These are phyloP conservation scores for Clonostachys rosea DNA, from an alignment of 2,329 filamentous ascomycete genomes.

Conservation along the genomic window DNA sequence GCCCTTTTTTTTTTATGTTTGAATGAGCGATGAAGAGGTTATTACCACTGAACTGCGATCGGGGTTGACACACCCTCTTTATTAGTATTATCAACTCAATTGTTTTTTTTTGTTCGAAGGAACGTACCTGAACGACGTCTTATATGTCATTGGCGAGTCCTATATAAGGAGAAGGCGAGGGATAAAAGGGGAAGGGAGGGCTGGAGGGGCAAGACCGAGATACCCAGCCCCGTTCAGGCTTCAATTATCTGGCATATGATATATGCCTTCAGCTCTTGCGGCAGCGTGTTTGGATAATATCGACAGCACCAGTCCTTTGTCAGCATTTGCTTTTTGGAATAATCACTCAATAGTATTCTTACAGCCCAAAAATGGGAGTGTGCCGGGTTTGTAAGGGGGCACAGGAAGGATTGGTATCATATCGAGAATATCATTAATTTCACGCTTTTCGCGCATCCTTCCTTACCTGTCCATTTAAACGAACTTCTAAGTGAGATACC, in stretches of 20 bases:
- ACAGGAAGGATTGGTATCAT: too few species aligned
- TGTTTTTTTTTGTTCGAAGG: too few species aligned
- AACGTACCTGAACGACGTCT: too few species aligned
- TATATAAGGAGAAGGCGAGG: too few species aligned
- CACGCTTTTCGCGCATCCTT: background rate
- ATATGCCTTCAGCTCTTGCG: constrained; percentile 10
- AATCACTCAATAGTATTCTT: too few species aligned
- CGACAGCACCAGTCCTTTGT: background rate
- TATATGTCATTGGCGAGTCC: too few species aligned
- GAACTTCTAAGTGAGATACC: too few species aligned
- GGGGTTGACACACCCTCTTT: too few species aligned
- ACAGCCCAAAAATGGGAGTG: too few species aligned
- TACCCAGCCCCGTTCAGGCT: constrained; percentile 31
- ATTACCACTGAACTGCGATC: background rate
- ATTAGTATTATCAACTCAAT: too few species aligned
- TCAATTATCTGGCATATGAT: constrained; percentile 25
- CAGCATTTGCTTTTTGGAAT: background rate
- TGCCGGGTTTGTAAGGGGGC: too few species aligned
- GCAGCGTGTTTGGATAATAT: background rate
- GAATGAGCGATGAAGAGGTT: background rate
- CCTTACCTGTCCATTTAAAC: too few species aligned
- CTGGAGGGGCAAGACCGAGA: constrained; percentile 17
- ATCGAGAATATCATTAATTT: constrained; percentile 2
- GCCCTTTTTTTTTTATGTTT: background rate
- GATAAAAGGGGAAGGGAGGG: background rate